A percentile compares a stretch with the other conserved stretches of the same genome.
Conservation (phyloP, 2,329 filamentous ascomycete genomes). For the Monosporascus sp. region DNA sequence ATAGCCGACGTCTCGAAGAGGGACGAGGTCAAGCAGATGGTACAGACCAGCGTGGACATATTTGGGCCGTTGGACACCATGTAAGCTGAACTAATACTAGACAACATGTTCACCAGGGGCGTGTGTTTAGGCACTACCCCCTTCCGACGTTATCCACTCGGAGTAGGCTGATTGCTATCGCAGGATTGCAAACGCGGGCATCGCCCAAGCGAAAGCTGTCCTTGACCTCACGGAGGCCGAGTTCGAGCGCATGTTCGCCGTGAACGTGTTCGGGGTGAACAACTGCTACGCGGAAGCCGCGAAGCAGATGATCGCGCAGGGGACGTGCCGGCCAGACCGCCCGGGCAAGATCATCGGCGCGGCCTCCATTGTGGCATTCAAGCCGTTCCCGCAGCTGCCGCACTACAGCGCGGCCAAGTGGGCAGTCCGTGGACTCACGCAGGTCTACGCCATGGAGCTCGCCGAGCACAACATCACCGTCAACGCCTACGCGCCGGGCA, state of each 20-base stretch:
- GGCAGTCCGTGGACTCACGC: conserved; percentile 61
- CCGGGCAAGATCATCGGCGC: conserved; percentile 46
- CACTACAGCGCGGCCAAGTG: conserved; percentile 63
- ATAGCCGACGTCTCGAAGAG: conserved; percentile 57
- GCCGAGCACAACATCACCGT: conserved; percentile 59
- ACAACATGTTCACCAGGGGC: neutral
- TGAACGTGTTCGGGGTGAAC: conserved; percentile 61
- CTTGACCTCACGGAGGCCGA: conserved; percentile 54
- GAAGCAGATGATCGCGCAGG: conserved; percentile 59
- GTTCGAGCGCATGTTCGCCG: conserved; percentile 52
- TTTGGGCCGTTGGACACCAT: conserved; percentile 45
- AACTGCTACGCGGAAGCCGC: conserved; percentile 61
- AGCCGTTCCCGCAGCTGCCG: conserved; percentile 50
- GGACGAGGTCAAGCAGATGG: conserved; percentile 43
- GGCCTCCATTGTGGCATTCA: conserved; percentile 53
- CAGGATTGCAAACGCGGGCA: conserved; percentile 58
- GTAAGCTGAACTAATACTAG: conserved; percentile 10
- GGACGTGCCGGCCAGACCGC: conserved; percentile 30
- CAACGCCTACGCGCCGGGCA: conserved; percentile 63
- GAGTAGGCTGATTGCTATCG: conserved; percentile 21
- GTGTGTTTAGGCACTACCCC: neutral
- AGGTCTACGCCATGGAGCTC: conserved; percentile 62
- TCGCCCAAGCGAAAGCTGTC: conserved; percentile 50
- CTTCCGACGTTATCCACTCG: neutral
- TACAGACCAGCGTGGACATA: conserved; percentile 43